Evolutionary conservation across 108 stramenopile species (phyloP), one percentile per base, ranked within the genome.

Genomic region (Nannochloropsis salina): DNA sequence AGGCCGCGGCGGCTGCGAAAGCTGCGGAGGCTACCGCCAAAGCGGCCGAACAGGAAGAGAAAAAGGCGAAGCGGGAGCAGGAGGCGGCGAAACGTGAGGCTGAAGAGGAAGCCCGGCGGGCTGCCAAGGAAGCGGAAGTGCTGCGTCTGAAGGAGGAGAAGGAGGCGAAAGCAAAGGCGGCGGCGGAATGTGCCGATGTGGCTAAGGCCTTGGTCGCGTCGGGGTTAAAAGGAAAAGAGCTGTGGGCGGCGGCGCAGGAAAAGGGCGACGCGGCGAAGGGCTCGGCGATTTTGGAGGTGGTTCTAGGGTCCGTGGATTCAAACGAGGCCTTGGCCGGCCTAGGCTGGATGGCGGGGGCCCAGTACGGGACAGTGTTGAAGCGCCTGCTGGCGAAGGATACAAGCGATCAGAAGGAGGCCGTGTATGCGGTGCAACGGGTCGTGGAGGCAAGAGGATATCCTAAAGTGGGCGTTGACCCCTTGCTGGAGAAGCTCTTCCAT

Each of bases 401-500:
- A 41, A 40, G 81, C 84, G 79, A 85, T 44, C 88, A 88, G 74
- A 82, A 82, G 84, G 84, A 81, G 43, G 84, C 84, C 43, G 81
- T 88, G 43, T 88, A 85, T 51, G 84, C 84, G 45, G 88, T 82
- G 84, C 84, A 84, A 82, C 44, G 20, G 42, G 84, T 81, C 31
- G 81, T 84, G 81, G 80, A 88, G 42, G 61, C 41, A 41, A 81
- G 79, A 82, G 88, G 84, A 18, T 88, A 84, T 82, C 88, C 88
- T 80, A 88, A 88, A 43, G 82, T 20, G 2, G 80, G 31, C 1
- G 74, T 43, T 12, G 84, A 15, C 43, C 40, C 79, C n/a, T 41
- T 88, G 81, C 82, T 88, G 88, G 84, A 88, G 82, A 51, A 84
- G 21, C 47, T 88, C 21, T 88, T 88, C 84, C 84, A 82, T 81